These are phyloP conservation scores for Paraurostyla sp. DNA, from an alignment of 73 alveolate genomes.

Conservation along the genomic window DNA sequence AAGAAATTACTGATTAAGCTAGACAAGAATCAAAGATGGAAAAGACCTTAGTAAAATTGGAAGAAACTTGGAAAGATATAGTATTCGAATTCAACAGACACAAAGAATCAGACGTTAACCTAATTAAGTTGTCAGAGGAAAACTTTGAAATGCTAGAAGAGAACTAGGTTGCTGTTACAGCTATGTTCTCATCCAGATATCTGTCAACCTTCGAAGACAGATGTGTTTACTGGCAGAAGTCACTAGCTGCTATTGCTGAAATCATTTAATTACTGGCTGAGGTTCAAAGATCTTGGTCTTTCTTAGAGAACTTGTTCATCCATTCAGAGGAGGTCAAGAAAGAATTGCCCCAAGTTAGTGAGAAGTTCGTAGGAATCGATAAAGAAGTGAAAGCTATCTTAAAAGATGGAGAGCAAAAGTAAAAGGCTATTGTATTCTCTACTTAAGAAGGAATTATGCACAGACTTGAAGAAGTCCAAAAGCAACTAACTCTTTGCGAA, in stretches of 20 bases:
- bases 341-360: constrained; percentile 99
- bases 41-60: constrained; percentile 96
- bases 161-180: constrained; percentile 89
- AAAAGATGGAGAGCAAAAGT: constrained; percentile 90
- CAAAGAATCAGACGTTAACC: constrained; percentile 93
- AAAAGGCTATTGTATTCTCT: constrained; percentile 93
- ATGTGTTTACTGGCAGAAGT: constrained; percentile 83
- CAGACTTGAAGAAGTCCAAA: constrained; percentile 97
- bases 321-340: constrained; percentile 99
- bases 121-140: constrained; percentile 97
- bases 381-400: constrained; percentile 97
- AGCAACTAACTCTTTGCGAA: constrained; percentile 98
- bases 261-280: constrained; percentile 96
- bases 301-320: constrained; percentile 99
- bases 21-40: constrained; percentile 99
- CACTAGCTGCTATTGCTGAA: constrained; percentile 91
- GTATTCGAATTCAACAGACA: constrained; percentile 88
- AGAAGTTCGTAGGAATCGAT: constrained; percentile 96
- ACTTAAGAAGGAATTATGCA: constrained; percentile 87
- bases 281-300: constrained; percentile 97
- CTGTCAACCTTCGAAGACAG: constrained; percentile 87
- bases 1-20: constrained; percentile 97
- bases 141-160: constrained; percentile 99
- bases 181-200: constrained; percentile 91
- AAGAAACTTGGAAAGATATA: constrained; percentile 94